phyloP scores from a whole-genome alignment of 2,329 filamentous ascomycete genomes.

The Grosmannia clavigera region DNA sequence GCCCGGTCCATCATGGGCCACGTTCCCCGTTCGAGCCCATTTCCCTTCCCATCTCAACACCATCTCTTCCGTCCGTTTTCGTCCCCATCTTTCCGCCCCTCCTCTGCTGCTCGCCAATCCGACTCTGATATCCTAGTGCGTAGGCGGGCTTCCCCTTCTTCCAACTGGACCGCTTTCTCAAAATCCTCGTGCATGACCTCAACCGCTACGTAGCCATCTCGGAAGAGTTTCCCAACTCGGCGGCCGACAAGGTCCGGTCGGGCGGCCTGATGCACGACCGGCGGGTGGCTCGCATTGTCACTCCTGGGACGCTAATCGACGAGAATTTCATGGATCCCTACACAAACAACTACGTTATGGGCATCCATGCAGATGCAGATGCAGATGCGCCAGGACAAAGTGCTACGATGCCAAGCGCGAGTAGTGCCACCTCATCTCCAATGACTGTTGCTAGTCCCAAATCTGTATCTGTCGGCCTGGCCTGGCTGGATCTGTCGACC shows the following conservation, averaged over 20 bases:
- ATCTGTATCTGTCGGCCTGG: constrained; percentile 49
- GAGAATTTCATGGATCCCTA: constrained; percentile 95
- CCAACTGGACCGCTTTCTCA: constrained; percentile 85
- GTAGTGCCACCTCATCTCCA: constrained; percentile 12
- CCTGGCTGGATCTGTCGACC: constrained; percentile 92
- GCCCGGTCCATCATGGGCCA: background rate
- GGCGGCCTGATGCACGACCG: constrained; percentile 78
- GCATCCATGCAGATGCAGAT: constrained; percentile 46
- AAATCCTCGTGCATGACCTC: constrained; percentile 81
- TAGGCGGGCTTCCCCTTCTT: constrained; percentile 83
- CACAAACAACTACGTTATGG: constrained; percentile 84
- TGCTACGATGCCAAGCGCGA: background rate
- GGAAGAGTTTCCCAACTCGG: constrained; percentile 75
- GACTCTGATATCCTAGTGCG: background rate
- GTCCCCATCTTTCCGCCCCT: background rate
- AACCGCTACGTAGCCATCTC: constrained; percentile 87
- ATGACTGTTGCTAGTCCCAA: background rate
- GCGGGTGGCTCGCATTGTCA: constrained; percentile 75
- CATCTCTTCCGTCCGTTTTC: background rate
- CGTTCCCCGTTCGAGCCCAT: background rate
- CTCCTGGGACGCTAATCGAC: constrained; percentile 89
- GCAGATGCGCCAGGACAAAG: background rate
- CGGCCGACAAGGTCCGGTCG: constrained; percentile 55
- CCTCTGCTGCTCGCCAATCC: background rate
- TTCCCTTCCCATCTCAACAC: background rate